phyloP scores from a whole-genome alignment of 371 early-diverging fungal genomes.

The Coemansia sp. region DNA sequence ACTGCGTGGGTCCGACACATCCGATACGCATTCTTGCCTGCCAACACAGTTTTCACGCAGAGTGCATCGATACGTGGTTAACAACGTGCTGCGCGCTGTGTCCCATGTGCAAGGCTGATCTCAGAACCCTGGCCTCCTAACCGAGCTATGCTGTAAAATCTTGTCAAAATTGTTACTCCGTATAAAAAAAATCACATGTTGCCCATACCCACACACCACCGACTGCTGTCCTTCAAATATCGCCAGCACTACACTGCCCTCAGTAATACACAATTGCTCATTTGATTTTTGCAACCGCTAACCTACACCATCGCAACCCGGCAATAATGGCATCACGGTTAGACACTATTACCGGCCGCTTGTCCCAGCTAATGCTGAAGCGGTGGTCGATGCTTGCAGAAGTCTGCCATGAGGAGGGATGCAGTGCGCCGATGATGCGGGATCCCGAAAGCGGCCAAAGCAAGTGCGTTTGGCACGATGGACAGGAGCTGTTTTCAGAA shows the following conservation, averaged over 20 bases:
- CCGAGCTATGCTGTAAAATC: background rate
- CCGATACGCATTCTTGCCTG: conserved; percentile 16
- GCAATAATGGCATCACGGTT: conserved; percentile 20
- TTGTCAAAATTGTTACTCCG: background rate
- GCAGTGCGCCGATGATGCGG: conserved; percentile 43
- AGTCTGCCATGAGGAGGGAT: conserved; percentile 22
- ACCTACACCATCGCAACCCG: background rate
- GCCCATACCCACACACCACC: background rate
- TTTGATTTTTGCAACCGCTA: background rate
- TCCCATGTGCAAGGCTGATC: conserved; percentile 31
- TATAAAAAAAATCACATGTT: conserved; percentile 2
- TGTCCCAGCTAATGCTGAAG: conserved; percentile 47
- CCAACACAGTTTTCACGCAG: conserved; percentile 21
- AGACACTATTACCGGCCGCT: conserved; percentile 32
- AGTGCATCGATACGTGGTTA: conserved; percentile 34
- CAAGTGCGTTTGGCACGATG: conserved; percentile 48
- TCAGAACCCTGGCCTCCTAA: background rate
- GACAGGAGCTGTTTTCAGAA: conserved; percentile 36
- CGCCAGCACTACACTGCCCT: no score
- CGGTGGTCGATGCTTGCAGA: conserved; percentile 51
- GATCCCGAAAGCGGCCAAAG: conserved; percentile 20
- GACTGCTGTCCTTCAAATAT: background rate
- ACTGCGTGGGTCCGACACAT: background rate
- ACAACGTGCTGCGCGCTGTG: conserved; percentile 21
- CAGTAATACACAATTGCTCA: background rate